Conservation (phyloP, 805 yeast genomes). For the Helenozyma baotianmanensis region DNA sequence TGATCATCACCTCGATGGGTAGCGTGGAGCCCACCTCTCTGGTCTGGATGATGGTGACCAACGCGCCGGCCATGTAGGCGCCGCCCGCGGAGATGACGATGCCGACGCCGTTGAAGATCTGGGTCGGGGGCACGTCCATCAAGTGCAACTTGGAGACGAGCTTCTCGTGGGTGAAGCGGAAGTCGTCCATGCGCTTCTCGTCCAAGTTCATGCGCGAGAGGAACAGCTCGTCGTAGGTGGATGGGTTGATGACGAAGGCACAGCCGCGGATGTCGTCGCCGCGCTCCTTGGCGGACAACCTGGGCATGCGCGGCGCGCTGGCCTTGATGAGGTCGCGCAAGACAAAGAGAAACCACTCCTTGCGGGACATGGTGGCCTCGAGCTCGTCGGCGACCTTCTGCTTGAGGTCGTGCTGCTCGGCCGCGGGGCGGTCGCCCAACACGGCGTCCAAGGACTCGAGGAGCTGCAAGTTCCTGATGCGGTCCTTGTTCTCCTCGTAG, state of each 20-base stretch:
- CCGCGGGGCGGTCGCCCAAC: not conserved
- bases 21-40: conserved; percentile 28
- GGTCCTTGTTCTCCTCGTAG: conserved; percentile 5
- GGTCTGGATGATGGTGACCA: conserved; percentile 25
- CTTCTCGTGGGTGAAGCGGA: conserved; percentile 22
- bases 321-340: conserved; percentile 12
- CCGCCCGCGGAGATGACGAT: conserved; percentile 32
- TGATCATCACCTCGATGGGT: conserved; percentile 33
- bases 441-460: conserved; percentile 3
- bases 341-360: conserved; percentile 10
- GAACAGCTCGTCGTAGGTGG: conserved; percentile 9
- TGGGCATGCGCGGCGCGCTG: conserved; percentile 13
- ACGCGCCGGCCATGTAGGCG: conserved; percentile 22
- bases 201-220: conserved; percentile 15
- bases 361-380: conserved; percentile 3
- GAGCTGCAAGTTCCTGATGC: conserved; percentile 1
- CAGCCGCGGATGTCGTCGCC: conserved; percentile 13
- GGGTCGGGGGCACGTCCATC: conserved; percentile 21
- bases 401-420: conserved; percentile 2
- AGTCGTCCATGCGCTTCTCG: conserved; percentile 16
- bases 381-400: conserved; percentile 5
- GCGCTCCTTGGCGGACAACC: conserved; percentile 12
- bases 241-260: conserved; percentile 10
- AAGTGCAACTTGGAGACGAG: conserved; percentile 21
- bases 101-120: conserved; percentile 27